Evolutionary conservation across 768 basidiomycete species (phyloP).

Genomic region (Collybia sordida): DNA sequence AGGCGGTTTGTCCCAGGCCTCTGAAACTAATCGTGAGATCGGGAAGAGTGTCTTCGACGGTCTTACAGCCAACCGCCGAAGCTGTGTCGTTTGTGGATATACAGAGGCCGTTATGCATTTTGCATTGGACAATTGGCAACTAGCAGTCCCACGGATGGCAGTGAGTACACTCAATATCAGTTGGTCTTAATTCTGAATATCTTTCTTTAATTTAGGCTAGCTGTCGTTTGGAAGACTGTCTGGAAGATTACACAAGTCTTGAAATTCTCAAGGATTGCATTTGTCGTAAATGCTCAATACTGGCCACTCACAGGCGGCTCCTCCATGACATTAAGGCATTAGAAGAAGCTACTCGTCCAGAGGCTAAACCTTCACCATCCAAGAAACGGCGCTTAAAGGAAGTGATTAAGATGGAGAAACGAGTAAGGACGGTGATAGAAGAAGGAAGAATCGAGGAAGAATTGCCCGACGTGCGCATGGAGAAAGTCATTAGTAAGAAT

Average conservation of each 20-base stretch:
- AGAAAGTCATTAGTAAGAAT: conserved; percentile 70
- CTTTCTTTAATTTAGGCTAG: conserved; percentile 38
- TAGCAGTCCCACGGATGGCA: conserved; percentile 64
- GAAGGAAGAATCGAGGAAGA: conserved; percentile 84
- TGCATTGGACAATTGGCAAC: conserved; percentile 81
- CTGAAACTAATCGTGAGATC: conserved; percentile 29
- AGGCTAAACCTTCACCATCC: conserved; percentile 54
- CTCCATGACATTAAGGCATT: conserved; percentile 61
- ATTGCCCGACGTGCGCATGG: conserved; percentile 74
- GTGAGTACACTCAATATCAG: conserved; percentile 39
- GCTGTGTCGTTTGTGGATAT: conserved; percentile 88
- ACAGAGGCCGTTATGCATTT: conserved; percentile 95
- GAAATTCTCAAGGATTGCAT: conserved; percentile 90
- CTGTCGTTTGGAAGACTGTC: conserved; percentile 78
- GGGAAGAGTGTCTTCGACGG: conserved; percentile 84
- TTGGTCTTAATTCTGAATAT: neutral
- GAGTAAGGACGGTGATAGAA: conserved; percentile 63
- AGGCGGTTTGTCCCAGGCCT: conserved; percentile 42
- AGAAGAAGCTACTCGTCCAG: conserved; percentile 38
- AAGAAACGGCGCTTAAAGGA: conserved; percentile 79
- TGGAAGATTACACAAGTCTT: conserved; percentile 85
- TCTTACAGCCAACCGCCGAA: conserved; percentile 84
- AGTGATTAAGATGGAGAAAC: conserved; percentile 59
- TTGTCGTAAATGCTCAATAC: conserved; percentile 88
- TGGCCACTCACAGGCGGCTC: conserved; percentile 70